Percentiles rank a stretch among this genome's conserved stretches.
Conservation (phyloP, 139 green algal genomes). For the Nannochloris sp. region DNA sequence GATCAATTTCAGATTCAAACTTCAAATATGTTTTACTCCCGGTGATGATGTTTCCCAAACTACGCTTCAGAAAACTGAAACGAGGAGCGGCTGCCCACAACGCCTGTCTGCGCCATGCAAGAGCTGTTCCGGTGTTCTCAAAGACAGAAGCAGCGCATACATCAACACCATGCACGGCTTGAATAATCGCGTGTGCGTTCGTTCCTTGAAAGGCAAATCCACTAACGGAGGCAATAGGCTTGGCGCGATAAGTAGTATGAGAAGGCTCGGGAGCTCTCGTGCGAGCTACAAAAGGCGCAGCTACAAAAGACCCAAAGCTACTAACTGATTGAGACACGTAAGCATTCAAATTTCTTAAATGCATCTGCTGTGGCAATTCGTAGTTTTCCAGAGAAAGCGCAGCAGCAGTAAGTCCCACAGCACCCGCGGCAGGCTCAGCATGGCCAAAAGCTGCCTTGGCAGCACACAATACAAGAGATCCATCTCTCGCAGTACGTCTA, state of each 20-base stretch:
- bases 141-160: not conserved
- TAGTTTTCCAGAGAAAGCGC: not conserved
- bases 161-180: not conserved
- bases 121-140: too few species aligned
- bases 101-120: too few species aligned
- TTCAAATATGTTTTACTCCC: too few species aligned
- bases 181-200: constrained; percentile 35
- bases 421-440: constrained; percentile 60
- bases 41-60: too few species aligned
- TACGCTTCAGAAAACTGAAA: not conserved
- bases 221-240: not conserved
- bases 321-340: not conserved
- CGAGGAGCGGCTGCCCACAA: not conserved
- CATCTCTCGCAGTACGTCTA: constrained; percentile 7
- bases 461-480: constrained; percentile 42
- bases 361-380: not conserved
- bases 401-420: constrained; percentile 34
- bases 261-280: not conserved
- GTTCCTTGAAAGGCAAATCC: constrained; percentile 43
- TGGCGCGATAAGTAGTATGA: not conserved
- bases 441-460: constrained; percentile 66
- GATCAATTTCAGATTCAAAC: too few species aligned
- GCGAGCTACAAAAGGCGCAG: not conserved
- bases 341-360: constrained; percentile 5
- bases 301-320: not conserved